These are phyloP conservation scores for Penicillium sumatraense DNA, from an alignment of 2,329 filamentous ascomycete genomes.

Conservation along the genomic window DNA sequence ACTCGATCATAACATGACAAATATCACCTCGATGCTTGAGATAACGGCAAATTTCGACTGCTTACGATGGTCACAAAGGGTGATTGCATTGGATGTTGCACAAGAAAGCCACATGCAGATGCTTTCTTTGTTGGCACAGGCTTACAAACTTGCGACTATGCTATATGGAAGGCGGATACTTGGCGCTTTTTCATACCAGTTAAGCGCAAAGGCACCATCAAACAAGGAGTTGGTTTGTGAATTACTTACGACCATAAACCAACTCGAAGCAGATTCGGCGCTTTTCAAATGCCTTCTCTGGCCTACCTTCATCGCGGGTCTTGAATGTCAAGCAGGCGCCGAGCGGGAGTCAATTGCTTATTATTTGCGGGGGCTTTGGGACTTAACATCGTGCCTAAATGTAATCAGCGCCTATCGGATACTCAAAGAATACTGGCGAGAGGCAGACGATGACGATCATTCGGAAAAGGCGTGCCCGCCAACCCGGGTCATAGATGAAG, in stretches of 20 bases:
- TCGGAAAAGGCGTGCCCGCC: not conserved
- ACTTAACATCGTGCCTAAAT: slow-evolving; percentile 24
- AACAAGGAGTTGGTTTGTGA: not conserved
- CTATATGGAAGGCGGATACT: slow-evolving; percentile 19
- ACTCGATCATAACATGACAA: too few species aligned
- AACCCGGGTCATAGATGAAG: not conserved
- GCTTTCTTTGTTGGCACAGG: slow-evolving; percentile 5
- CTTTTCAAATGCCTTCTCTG: slow-evolving; percentile 30
- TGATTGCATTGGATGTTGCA: not conserved
- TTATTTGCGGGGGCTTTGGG: slow-evolving; percentile 22
- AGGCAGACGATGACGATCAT: not conserved
- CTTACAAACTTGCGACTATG: slow-evolving; percentile 17
- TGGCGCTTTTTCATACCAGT: not conserved
- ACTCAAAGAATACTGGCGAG: slow-evolving; percentile 18
- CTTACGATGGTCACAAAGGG: not conserved
- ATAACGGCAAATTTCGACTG: not conserved
- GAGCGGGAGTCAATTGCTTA: slow-evolving; percentile 6
- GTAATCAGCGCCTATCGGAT: slow-evolving; percentile 25
- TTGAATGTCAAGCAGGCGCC: slow-evolving; percentile 15
- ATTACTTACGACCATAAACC: slow-evolving; percentile 1
- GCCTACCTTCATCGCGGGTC: slow-evolving; percentile 24
- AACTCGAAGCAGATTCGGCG: slow-evolving; percentile 3
- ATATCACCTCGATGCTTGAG: too few species aligned
- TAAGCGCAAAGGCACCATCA: too few species aligned
- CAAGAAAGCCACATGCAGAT: not conserved